Evolutionary conservation across 1,139 yeast genomes (phyloP).

Genomic region (Lodderomyces orthopsilosis): DNA sequence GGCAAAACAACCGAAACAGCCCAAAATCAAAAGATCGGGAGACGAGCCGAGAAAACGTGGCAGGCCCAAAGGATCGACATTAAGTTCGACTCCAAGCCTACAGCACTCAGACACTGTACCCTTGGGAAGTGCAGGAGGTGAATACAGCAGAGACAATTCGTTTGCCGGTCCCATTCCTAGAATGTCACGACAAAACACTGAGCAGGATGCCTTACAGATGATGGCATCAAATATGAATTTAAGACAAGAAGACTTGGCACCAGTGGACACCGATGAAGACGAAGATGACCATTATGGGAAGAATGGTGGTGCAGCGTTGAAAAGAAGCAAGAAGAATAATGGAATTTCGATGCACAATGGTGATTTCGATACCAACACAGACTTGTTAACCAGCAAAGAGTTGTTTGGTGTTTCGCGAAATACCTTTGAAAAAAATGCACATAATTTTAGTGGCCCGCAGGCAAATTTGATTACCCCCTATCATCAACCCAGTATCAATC

Average conservation of each 20-base stretch:
- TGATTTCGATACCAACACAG: conserved; percentile 20
- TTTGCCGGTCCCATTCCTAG: conserved; percentile 20
- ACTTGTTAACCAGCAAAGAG: conserved; percentile 40
- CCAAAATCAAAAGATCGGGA: conserved; percentile 1
- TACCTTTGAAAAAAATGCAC: conserved; percentile 35
- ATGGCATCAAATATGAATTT: conserved; percentile 36
- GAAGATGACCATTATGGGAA: conserved; percentile 16
- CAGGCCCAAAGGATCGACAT: conserved; percentile 40
- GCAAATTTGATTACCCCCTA: conserved; percentile 10
- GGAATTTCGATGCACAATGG: conserved; percentile 4
- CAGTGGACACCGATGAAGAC: conserved; percentile 34
- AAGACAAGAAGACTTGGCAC: conserved; percentile 39
- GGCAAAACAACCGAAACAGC: conserved; percentile 7
- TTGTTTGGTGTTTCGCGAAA: conserved; percentile 44
- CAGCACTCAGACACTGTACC: conserved; percentile 36
- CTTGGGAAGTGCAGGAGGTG: conserved; percentile 13
- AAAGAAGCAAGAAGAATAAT: conserved; percentile 1
- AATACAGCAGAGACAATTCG: conserved; percentile 19
- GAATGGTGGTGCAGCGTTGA: conserved; percentile 5
- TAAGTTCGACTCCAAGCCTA: conserved; percentile 27
- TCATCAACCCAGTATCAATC: conserved; percentile 19
- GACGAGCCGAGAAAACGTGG: conserved; percentile 47
- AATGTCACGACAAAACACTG: conserved; percentile 42
- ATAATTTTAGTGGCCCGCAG: conserved; percentile 5
- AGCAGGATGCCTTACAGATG: conserved; percentile 40